Percentiles rank a stretch among this genome's conserved stretches.
Conservation (phyloP, 106 monocot species). For the Dioscorea zingiberensis region DNA sequence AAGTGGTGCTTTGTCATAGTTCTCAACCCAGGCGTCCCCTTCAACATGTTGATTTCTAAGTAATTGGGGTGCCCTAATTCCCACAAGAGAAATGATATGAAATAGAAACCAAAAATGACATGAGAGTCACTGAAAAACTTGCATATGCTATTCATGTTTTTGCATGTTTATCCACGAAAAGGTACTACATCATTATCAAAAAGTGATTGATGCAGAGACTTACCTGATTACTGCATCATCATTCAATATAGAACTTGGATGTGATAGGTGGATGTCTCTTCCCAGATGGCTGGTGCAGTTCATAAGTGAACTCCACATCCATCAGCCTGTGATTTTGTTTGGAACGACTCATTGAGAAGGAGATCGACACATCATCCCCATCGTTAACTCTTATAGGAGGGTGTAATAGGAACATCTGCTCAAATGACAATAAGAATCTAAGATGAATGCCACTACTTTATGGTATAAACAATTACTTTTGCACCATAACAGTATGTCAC, state of each 20-base stretch:
- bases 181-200: neutral
- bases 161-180: too few relatives aligned
- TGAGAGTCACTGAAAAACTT: too few relatives aligned
- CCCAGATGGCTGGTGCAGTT: constrained; percentile 56
- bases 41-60: too few relatives aligned
- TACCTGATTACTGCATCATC: constrained; percentile 13
- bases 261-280: constrained; percentile 37
- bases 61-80: too few relatives aligned
- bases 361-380: constrained; percentile 45
- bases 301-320: constrained; percentile 64
- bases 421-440: neutral
- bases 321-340: constrained; percentile 85
- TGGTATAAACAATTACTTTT: too few relatives aligned
- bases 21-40: too few relatives aligned
- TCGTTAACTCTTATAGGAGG: constrained; percentile 57
- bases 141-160: too few relatives aligned
- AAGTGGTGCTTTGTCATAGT: too few relatives aligned
- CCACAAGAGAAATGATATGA: too few relatives aligned
- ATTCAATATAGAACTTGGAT: constrained; percentile 69
- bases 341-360: constrained; percentile 70
- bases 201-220: neutral
- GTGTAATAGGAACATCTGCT: constrained; percentile 71
- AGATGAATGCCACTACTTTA: too few relatives aligned
- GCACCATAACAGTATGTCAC: too few relatives aligned
- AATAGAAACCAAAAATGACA: too few relatives aligned